Percentiles rank a stretch among this genome's conserved stretches.
Evolutionary conservation across 805 yeast species (phyloP).

Genomic region (Yamadazyma ubonensis): DNA sequence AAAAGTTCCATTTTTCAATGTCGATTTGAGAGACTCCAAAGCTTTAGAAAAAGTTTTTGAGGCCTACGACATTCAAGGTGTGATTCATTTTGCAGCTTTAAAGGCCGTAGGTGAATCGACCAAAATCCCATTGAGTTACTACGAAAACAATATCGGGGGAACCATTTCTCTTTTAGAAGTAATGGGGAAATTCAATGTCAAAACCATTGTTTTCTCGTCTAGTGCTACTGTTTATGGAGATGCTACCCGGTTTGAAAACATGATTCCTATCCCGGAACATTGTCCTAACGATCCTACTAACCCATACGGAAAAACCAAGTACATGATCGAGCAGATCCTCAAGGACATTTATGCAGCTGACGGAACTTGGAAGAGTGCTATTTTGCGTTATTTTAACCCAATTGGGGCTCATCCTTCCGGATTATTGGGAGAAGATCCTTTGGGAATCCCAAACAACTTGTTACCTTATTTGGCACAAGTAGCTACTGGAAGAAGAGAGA

Average conservation of each 20-base stretch:
- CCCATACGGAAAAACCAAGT: constrained; percentile 77
- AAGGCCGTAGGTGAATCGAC: constrained; percentile 83
- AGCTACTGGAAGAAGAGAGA: constrained; percentile 67
- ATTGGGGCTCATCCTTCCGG: constrained; percentile 87
- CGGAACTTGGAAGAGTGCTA: constrained; percentile 51
- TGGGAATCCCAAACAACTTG: constrained; percentile 73
- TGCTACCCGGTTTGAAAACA: constrained; percentile 65
- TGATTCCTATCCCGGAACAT: constrained; percentile 77
- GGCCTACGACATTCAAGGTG: constrained; percentile 51
- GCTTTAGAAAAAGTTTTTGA: constrained; percentile 49
- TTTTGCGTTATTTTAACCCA: constrained; percentile 78
- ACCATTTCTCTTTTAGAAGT: constrained; percentile 56
- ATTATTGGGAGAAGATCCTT: constrained; percentile 75
- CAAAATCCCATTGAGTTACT: constrained; percentile 63
- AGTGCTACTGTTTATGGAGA: constrained; percentile 86
- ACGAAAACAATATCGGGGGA: constrained; percentile 66
- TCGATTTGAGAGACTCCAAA: constrained; percentile 54
- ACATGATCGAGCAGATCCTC: constrained; percentile 60
- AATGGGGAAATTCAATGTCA: constrained; percentile 47
- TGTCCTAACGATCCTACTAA: constrained; percentile 74
- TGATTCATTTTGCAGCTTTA: constrained; percentile 78
- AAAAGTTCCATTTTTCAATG: constrained; percentile 53
- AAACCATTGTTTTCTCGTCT: constrained; percentile 66
- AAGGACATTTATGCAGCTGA: constrained; percentile 52
- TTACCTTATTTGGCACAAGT: constrained; percentile 77